These are phyloP conservation scores for Candida neerlandica DNA, from an alignment of 1,139 yeast species.

Conservation along the genomic window DNA sequence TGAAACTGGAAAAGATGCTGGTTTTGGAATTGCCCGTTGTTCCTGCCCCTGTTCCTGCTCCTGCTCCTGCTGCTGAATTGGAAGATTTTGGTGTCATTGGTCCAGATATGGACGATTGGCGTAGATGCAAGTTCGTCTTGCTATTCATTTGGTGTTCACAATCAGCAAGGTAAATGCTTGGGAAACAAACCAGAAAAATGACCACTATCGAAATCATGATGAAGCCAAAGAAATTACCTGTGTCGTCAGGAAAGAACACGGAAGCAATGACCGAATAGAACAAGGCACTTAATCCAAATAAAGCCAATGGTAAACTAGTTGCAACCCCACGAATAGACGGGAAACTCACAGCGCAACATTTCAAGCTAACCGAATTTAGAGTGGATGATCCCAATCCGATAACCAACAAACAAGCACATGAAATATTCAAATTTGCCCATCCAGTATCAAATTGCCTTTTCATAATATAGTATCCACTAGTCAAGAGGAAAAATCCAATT, in stretches of 20 bases:
- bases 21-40: background rate
- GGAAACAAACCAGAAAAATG: constrained; percentile 47
- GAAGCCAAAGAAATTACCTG: constrained; percentile 51
- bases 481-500: constrained; percentile 46
- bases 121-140: constrained; percentile 3
- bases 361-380: constrained; percentile 53
- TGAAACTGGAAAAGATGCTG: constrained; percentile 29
- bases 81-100: background rate
- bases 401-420: constrained; percentile 40
- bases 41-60: background rate
- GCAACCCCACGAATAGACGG: constrained; percentile 62
- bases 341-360: constrained; percentile 59
- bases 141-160: constrained; percentile 27
- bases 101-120: background rate
- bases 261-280: constrained; percentile 54
- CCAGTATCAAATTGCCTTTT: constrained; percentile 44
- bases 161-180: constrained; percentile 50
- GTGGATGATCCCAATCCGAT: constrained; percentile 61
- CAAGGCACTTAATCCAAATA: constrained; percentile 62
- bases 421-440: constrained; percentile 32
- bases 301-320: constrained; percentile 59
- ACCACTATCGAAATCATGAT: constrained; percentile 42
- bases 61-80: background rate
- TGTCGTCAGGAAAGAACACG: constrained; percentile 52
- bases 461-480: constrained; percentile 49